A percentile compares a stretch with the other conserved stretches of the same genome.
Evolutionary conservation across 768 basidiomycete species (phyloP).

Genomic region (Amanita rubescens): DNA sequence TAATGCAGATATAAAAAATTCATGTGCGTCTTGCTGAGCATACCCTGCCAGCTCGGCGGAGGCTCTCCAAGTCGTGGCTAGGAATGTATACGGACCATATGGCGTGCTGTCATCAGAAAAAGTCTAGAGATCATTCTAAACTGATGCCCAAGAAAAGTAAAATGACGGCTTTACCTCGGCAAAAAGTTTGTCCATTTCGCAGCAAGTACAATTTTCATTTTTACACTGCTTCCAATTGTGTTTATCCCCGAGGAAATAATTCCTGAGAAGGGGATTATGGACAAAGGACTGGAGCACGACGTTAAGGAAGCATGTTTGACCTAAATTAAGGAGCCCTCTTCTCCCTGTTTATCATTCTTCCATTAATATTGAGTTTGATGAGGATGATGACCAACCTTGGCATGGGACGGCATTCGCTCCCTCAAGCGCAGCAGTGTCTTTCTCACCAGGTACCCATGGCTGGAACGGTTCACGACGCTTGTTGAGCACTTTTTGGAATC

Average conservation of each 20-base stretch:
- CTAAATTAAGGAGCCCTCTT: constrained; percentile 81
- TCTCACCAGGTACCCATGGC: constrained; percentile 30
- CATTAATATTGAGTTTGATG: neutral
- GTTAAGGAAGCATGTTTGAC: constrained; percentile 92
- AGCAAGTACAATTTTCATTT: constrained; percentile 71
- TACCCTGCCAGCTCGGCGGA: constrained; percentile 83
- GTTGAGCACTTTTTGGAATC: constrained; percentile 23
- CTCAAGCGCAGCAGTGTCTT: constrained; percentile 38
- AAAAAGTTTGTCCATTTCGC: constrained; percentile 89
- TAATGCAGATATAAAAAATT: constrained; percentile 75
- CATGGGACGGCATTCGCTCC: constrained; percentile 52
- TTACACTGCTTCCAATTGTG: constrained; percentile 75
- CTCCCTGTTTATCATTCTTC: constrained; percentile 40
- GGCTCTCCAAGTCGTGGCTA: constrained; percentile 77
- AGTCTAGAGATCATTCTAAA: constrained; percentile 34
- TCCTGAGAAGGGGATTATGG: constrained; percentile 83
- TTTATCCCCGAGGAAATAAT: constrained; percentile 86
- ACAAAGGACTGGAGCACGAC: constrained; percentile 85
- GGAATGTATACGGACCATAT: constrained; percentile 76
- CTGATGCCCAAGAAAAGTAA: no score
- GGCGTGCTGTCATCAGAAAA: constrained; percentile 53
- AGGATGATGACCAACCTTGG: constrained; percentile 45
- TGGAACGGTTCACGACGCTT: constrained; percentile 28
- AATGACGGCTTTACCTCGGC: constrained; percentile 42
- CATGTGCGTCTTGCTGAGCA: constrained; percentile 92